A percentile compares a stretch with the other conserved stretches of the same genome.
These are phyloP conservation scores for Truncatella angustata DNA, from an alignment of 2,329 filamentous ascomycete genomes.

Conservation along the genomic window DNA sequence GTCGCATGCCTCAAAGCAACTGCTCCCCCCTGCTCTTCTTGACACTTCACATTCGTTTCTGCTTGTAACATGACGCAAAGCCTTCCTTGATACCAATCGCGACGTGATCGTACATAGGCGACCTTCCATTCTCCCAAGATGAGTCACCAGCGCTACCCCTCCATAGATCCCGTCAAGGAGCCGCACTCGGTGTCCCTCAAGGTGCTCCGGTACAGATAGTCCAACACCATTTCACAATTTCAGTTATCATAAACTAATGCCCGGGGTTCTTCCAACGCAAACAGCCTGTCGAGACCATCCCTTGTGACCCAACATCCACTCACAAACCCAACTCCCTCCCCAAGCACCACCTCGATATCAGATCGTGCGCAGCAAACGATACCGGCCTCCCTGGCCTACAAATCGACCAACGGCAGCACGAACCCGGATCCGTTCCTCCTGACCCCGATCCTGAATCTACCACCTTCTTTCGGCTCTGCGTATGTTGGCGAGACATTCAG, in stretches of 20 bases:
- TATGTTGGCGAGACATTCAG: slow-evolving; percentile 95
- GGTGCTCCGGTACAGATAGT: slow-evolving; percentile 59
- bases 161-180: slow-evolving; percentile 63
- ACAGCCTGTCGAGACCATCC: slow-evolving; percentile 77
- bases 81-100: neutral
- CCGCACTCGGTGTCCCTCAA: slow-evolving; percentile 78
- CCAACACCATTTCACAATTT: neutral
- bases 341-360: no score
- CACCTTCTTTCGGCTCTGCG: slow-evolving; percentile 86
- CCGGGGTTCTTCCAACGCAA: neutral
- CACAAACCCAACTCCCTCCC: slow-evolving; percentile 42
- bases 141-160: slow-evolving; percentile 59
- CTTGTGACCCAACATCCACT: slow-evolving; percentile 70
- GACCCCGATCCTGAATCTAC: slow-evolving; percentile 72
- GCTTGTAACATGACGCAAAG: neutral
- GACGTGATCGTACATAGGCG: neutral
- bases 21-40: no score
- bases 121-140: slow-evolving; percentile 29
- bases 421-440: slow-evolving; percentile 58
- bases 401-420: slow-evolving; percentile 33
- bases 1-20: neutral
- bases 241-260: slow-evolving; percentile 15
- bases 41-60: no score
- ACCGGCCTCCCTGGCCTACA: slow-evolving; percentile 74
- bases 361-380: slow-evolving; percentile 32